Percentiles rank a stretch among this genome's conserved stretches.
Conservation (phyloP, 2,329 filamentous ascomycete genomes). For the Diaporthe longicolla region DNA sequence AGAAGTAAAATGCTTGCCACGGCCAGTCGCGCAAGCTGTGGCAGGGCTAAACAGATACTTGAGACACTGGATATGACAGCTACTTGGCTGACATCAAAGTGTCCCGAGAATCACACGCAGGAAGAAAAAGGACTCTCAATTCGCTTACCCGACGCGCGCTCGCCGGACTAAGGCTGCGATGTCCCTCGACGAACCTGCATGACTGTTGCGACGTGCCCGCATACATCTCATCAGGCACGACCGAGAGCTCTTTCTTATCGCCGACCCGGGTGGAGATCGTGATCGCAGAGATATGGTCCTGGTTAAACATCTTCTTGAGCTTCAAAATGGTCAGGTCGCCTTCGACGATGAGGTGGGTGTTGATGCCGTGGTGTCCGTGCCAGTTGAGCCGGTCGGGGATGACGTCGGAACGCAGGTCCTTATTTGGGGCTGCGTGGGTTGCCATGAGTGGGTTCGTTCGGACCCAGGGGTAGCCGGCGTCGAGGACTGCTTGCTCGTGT, state of each 20-base stretch:
- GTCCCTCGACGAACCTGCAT: conserved; percentile 23
- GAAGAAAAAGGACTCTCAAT: neutral
- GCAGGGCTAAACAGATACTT: too few relatives aligned
- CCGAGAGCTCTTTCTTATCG: neutral
- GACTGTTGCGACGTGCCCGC: neutral
- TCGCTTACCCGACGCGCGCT: neutral
- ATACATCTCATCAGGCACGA: neutral
- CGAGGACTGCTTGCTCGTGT: conserved; percentile 16
- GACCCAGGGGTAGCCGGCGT: conserved; percentile 22
- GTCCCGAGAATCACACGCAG: too few relatives aligned
- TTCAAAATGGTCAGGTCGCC: conserved; percentile 45
- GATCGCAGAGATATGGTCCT: neutral
- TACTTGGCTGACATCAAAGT: neutral
- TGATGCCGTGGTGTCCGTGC: conserved; percentile 47
- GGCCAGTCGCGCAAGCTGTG: neutral
- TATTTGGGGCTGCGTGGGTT: neutral
- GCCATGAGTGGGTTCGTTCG: neutral
- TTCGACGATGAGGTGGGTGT: conserved; percentile 54
- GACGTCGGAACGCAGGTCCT: neutral
- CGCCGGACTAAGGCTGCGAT: neutral
- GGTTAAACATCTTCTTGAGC: neutral
- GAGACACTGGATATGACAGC: neutral
- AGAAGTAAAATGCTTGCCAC: neutral
- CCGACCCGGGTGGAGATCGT: neutral
- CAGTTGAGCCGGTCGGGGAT: conserved; percentile 11